Evolutionary conservation across 2,329 filamentous ascomycete genomes (phyloP).

Genomic region (Aspergillus sp.): DNA sequence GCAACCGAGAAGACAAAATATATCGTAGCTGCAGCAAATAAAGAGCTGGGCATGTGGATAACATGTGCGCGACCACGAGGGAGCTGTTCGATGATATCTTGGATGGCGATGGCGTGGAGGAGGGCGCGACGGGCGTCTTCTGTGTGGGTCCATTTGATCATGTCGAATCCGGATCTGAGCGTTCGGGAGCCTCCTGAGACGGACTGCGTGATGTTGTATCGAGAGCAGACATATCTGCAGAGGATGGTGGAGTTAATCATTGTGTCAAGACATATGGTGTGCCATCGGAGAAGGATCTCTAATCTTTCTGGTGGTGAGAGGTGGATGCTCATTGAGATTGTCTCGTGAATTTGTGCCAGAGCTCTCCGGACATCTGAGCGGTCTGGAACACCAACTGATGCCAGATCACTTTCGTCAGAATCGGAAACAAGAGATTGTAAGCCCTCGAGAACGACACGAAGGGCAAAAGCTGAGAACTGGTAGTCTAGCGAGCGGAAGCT

Average conservation of each 20-base stretch:
- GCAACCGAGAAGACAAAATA: slow-evolving; percentile 38
- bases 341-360: slow-evolving; percentile 35
- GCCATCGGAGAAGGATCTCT: slow-evolving; percentile 40
- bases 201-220: slow-evolving; percentile 34
- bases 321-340: slow-evolving; percentile 31
- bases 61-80: slow-evolving; percentile 40
- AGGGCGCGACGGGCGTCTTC: slow-evolving; percentile 36
- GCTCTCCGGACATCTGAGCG: slow-evolving; percentile 34
- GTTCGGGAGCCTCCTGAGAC: slow-evolving; percentile 28
- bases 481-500: slow-evolving; percentile 24
- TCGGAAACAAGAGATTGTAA: slow-evolving; percentile 40
- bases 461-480: slow-evolving; percentile 34
- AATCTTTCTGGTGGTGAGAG: slow-evolving; percentile 32
- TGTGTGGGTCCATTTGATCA: slow-evolving; percentile 33
- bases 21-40: slow-evolving; percentile 40
- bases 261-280: slow-evolving; percentile 39
- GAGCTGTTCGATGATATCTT: slow-evolving; percentile 41
- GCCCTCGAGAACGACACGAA: slow-evolving; percentile 40
- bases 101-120: slow-evolving; percentile 40
- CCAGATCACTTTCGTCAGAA: slow-evolving; percentile 30
- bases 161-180: slow-evolving; percentile 27
- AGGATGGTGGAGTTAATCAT: slow-evolving; percentile 37
- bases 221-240: slow-evolving; percentile 34
- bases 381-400: slow-evolving; percentile 34
- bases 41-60: slow-evolving; percentile 40